Evolutionary conservation across 345 rosid genomes (phyloP), one percentile per base, ranked within the genome.

Genomic region (Odontarrhena argentea): DNA sequence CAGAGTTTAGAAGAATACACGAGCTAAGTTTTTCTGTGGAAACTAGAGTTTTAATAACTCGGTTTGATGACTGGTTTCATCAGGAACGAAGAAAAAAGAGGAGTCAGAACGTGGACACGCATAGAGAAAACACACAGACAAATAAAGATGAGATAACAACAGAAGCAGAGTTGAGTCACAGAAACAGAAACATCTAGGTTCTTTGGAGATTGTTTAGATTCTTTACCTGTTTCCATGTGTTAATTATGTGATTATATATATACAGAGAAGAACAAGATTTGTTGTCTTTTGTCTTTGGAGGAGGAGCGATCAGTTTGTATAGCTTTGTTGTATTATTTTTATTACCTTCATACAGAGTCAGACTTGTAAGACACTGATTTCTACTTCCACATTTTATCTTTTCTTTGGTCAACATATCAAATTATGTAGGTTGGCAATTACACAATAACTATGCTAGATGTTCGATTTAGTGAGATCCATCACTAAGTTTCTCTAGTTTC

Each of bases 61-160:
- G 26, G 13, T 38, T 63, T 45, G 50, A 44, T 59, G 44, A 60
- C 34, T 74, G 72, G 47, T 58, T 15, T 48, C 4, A 3, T 65
- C 80, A 92, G 98, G 92, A 89, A 69, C 82, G 95, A 65, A 84
- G 98, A 73, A 80, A 83, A 41, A 63, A 86, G 48, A 83, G 80
- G 82, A 84, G 63, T 81, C 88, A 72, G 50, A 68, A 80, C 30
- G 47, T 75, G 0, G 85, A 86, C 59, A 63, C 74, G 49, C 79
- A 38, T 42, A 77, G 58, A 70, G 85, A 79, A 67, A 86, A 56
- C 74, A 77, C 82, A 11, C 86, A 81, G 37, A 54, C 68, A 2
- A 80, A 81, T 66, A 80, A 32, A 63, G 80, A 81, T 44, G 87
- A 86, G 4, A 77, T 44, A 2, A 4, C 58, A 57, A 57, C 64